These are phyloP conservation scores for Quercus phellos DNA, from an alignment of 331 rosid species.

Conservation along the genomic window DNA sequence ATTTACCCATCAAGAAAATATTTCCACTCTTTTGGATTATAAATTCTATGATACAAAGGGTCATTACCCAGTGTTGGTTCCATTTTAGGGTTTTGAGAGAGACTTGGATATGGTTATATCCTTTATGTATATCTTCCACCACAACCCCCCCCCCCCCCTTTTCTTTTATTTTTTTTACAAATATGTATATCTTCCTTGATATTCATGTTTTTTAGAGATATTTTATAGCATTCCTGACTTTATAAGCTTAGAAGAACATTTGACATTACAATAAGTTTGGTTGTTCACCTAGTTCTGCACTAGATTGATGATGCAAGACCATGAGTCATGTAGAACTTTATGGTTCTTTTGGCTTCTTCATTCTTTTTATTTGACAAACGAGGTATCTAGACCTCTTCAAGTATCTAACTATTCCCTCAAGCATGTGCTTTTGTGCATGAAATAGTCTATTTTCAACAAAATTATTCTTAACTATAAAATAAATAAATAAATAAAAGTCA, in stretches of 20 bases:
- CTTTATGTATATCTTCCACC: neutral
- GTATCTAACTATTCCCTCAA: neutral
- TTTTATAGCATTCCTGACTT: neutral
- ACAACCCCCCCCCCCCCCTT: accelerated
- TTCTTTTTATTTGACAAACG: too few relatives aligned
- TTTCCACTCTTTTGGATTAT: neutral
- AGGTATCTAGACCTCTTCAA: too few relatives aligned
- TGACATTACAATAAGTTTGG: neutral
- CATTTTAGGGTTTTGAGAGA: neutral
- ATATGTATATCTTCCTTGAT: neutral
- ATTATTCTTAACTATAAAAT: neutral
- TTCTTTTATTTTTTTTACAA: too few relatives aligned
- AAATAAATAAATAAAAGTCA: neutral
- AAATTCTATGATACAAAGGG: neutral
- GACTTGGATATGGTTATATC: neutral
- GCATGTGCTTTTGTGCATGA: neutral
- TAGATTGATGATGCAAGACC: too few relatives aligned
- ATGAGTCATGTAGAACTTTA: neutral
- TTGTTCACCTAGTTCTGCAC: too few relatives aligned
- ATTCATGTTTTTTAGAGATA: neutral
- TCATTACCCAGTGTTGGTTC: too few relatives aligned
- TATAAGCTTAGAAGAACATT: neutral
- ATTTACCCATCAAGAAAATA: too few relatives aligned
- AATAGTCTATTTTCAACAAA: neutral
- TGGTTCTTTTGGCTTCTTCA: too few relatives aligned